Conservation (phyloP, 306 rosid species). For the Vigna hirtella region DNA sequence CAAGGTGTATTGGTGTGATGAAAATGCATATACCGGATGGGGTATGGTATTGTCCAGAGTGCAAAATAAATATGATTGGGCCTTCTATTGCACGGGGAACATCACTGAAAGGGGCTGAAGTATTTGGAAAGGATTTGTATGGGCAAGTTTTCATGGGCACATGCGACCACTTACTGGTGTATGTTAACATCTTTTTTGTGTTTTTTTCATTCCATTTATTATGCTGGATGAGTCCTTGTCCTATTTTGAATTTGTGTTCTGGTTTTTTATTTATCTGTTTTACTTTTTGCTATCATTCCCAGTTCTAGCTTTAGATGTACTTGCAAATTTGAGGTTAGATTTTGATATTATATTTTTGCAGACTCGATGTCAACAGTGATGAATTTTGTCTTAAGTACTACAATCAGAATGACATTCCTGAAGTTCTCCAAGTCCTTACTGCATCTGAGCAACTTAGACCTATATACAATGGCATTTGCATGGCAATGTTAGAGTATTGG, state of each 20-base stretch:
- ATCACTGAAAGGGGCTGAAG: constrained; percentile 79
- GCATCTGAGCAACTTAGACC: constrained; percentile 60
- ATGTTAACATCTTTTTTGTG: constrained; percentile 60
- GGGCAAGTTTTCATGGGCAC: constrained; percentile 84
- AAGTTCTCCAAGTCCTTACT: constrained; percentile 64
- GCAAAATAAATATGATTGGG: constrained; percentile 71
- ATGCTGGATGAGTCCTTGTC: constrained; percentile 16
- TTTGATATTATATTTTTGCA: constrained; percentile 55
- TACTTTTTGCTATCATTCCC: constrained; percentile 3
- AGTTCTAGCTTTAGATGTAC: constrained; percentile 7
- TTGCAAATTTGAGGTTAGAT: constrained; percentile 28
- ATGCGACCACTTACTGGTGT: constrained; percentile 91
- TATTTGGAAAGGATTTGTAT: constrained; percentile 73
- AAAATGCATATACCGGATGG: constrained; percentile 86
- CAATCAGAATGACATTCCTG: constrained; percentile 71
- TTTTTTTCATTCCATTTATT: constrained; percentile 29
- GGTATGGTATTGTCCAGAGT: constrained; percentile 91
- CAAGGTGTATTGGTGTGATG: constrained; percentile 93
- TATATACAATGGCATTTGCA: constrained; percentile 60
- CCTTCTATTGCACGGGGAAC: constrained; percentile 66
- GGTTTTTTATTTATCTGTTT: constrained; percentile 3
- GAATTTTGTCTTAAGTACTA: constrained; percentile 72
- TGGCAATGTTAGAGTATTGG: constrained; percentile 70
- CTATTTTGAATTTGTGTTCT: constrained; percentile 28
- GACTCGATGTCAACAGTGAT: constrained; percentile 57